These are phyloP conservation scores for Filosporella fistucella DNA, from an alignment of 495 filamentous ascomycete species.

Conservation along the genomic window DNA sequence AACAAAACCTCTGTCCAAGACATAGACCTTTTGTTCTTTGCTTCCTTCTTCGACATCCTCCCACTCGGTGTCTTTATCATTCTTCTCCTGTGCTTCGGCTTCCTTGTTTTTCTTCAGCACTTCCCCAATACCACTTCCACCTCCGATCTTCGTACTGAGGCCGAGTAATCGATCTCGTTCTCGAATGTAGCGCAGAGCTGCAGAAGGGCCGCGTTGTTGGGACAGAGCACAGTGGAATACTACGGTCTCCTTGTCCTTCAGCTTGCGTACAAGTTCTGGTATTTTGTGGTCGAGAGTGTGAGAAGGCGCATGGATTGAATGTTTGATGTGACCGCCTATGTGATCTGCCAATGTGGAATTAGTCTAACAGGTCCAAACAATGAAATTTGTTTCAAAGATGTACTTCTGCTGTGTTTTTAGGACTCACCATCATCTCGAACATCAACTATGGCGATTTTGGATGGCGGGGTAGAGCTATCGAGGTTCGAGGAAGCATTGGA, in stretches of 20 bases:
- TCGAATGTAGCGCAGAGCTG: constrained; percentile 64
- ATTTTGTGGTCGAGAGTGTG: constrained; percentile 65
- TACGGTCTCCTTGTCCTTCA: constrained; percentile 74
- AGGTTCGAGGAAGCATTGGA: constrained; percentile 25
- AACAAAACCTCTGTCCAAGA: constrained; percentile 83
- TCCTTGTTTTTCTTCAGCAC: constrained; percentile 15
- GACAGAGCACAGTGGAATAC: constrained; percentile 95
- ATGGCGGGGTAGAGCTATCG: constrained; percentile 25
- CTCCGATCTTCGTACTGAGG: constrained; percentile 7
- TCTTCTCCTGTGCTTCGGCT: constrained; percentile 36
- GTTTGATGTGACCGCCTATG: constrained; percentile 86
- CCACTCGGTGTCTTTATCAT: constrained; percentile 25
- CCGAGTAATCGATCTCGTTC: constrained; percentile 50
- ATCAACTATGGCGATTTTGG: constrained; percentile 71
- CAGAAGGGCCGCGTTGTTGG: constrained; percentile 76
- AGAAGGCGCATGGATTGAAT: constrained; percentile 71
- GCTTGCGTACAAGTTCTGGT: constrained; percentile 74
- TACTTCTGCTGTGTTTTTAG: too few relatives aligned
- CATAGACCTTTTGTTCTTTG: constrained; percentile 61
- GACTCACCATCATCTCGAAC: constrained; percentile 86
- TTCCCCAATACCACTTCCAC: constrained; percentile 12
- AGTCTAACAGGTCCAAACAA: too few relatives aligned
- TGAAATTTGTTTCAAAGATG: too few relatives aligned
- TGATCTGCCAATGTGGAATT: constrained; percentile 55
- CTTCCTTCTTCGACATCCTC: constrained; percentile 21